Conservation (phyloP, 139 green algal species). For the Closterium sp. region DNA sequence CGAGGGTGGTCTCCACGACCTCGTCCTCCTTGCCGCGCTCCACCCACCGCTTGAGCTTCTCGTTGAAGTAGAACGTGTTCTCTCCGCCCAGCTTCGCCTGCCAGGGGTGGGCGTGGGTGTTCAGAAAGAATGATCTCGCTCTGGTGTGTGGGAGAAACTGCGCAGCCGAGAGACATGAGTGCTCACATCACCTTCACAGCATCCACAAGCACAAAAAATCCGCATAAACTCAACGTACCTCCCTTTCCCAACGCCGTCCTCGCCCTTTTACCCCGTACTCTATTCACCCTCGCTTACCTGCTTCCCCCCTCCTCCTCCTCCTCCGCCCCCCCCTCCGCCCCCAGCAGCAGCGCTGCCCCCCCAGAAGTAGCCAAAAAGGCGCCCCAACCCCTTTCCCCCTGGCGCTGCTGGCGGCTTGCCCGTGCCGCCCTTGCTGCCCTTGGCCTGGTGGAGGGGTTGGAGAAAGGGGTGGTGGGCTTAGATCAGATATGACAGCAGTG, state of each 20-base stretch:
- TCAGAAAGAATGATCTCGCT: no score
- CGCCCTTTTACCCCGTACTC: not conserved
- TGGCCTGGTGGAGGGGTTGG: not conserved
- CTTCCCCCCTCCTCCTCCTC: not conserved
- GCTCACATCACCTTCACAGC: not conserved
- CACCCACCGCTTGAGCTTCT: constrained; percentile 65
- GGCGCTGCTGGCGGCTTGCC: not conserved
- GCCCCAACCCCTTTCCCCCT: not conserved
- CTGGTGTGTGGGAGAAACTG: not conserved
- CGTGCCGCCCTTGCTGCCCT: not conserved
- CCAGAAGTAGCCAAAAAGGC: constrained; percentile 1
- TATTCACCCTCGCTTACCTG: not conserved
- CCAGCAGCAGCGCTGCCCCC: not conserved
- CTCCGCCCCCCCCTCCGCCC: not conserved
- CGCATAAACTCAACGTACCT: not conserved
- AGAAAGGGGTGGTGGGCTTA: no score
- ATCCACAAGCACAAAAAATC: not conserved
- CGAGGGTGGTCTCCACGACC: constrained; percentile 34
- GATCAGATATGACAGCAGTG: not conserved
- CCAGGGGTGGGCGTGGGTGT: not conserved
- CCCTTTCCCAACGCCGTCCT: not conserved
- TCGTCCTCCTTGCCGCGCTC: constrained; percentile 52
- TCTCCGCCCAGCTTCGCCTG: constrained; percentile 60
- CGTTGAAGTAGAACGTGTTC: constrained; percentile 72
- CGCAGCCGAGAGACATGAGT: not conserved